Evolutionary conservation across 208 protist species (phyloP), one percentile per base, ranked within the genome.

Genomic region (Leishmania mexicana): DNA sequence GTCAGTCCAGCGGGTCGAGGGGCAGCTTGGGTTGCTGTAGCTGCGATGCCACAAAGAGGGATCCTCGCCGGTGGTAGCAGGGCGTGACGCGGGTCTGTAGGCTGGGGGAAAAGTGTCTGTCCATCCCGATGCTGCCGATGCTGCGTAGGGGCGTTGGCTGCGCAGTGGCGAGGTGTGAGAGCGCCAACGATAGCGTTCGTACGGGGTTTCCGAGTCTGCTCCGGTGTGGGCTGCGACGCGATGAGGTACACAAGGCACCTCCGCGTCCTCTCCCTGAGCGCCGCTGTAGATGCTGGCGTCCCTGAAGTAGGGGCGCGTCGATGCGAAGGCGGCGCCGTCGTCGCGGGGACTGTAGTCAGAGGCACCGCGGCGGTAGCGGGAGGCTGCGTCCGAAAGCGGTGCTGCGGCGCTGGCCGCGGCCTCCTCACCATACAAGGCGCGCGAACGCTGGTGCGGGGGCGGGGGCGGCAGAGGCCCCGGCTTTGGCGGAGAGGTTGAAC

Each of bases 1-100:
- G 77, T 89, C 88, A 11, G 15, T 21, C 88, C 88, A 92, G 51
- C 74, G 65, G 21, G 86, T 92, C 28, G 86, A 89, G 54, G 85
- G 86, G 21, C 80, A 45, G 17, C 45, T 73, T 11, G 75, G 54
- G 40, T 40, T 38, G 77, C 75, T 81, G 72, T 40, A 38, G 35
- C 49, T 70, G 71, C 81, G 81, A n/a, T 60, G 35, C 24, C 70
- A 15, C 24, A 40, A 38, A 49, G 65, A 0, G 24, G 62, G 6
- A 8, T 21, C 60, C 10, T 49, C 11, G 45, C 10, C 47, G 47
- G 40, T 31, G 81, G 68, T 38, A 0, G 35, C 60, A 7, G 73
- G 40, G 31, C 62, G 24, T 60, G 70, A 40, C 21, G 68, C 31
- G 17, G 76, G 64, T 45, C 51, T 64, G 60, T 28, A 73, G 17